A percentile compares a stretch with the other conserved stretches of the same genome.
Evolutionary conservation across 768 basidiomycete species (phyloP).

Genomic region (Fomitopsis pulvina): DNA sequence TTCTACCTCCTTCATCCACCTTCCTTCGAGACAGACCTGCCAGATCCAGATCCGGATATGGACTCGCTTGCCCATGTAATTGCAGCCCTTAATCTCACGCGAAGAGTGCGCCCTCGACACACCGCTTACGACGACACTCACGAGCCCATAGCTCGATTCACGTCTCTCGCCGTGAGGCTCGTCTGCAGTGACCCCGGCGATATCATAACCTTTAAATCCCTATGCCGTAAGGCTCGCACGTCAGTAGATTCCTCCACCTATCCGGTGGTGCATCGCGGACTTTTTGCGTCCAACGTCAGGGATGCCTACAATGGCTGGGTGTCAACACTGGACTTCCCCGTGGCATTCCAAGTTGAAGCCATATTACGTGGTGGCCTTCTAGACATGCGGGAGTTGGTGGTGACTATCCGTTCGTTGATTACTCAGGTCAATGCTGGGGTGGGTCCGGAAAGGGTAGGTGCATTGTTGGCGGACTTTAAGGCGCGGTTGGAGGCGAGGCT

Average conservation of each 20-base stretch:
- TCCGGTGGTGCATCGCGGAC: constrained; percentile 31
- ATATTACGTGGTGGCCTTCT: constrained; percentile 30
- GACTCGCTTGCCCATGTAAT: neutral
- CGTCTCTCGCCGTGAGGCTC: constrained; percentile 46
- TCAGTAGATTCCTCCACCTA: constrained; percentile 25
- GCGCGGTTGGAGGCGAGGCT: constrained; percentile 14
- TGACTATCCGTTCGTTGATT: constrained; percentile 30
- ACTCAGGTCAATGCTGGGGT: constrained; percentile 21
- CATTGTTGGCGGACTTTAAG: constrained; percentile 36
- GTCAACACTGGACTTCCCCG: constrained; percentile 33
- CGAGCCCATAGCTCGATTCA: constrained; percentile 41
- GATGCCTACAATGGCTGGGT: constrained; percentile 29
- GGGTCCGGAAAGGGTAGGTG: constrained; percentile 30
- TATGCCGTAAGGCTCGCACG: constrained; percentile 34
- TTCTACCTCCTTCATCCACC: constrained; percentile 38
- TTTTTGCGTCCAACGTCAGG: constrained; percentile 37
- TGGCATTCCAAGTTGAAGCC: constrained; percentile 58
- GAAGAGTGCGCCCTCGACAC: constrained; percentile 28
- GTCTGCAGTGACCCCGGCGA: constrained; percentile 32
- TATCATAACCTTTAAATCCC: constrained; percentile 30
- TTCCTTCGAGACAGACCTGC: constrained; percentile 25
- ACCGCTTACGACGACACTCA: constrained; percentile 33
- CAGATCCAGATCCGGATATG: neutral
- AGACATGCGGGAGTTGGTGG: constrained; percentile 44
- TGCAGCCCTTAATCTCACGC: neutral